Percentiles rank a stretch among this genome's conserved stretches.
Evolutionary conservation across 768 basidiomycete genomes (phyloP).

Genomic region (Fistulinella prunicolor): DNA sequence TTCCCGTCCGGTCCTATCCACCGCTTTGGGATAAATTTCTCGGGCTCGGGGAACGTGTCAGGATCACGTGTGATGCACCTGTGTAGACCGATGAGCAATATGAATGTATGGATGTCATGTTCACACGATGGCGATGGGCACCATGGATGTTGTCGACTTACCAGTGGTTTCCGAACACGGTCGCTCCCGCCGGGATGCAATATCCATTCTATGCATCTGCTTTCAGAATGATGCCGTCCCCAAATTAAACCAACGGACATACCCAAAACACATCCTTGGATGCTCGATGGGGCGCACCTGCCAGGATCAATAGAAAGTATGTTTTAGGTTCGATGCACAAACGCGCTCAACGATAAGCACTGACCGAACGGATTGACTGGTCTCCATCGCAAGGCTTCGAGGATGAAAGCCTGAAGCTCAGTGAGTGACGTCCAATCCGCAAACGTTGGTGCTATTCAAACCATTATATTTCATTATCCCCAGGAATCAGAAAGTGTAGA

Average conservation of each 20-base stretch:
- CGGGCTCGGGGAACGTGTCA: constrained; percentile 33
- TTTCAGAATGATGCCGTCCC: not conserved
- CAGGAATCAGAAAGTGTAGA: not conserved
- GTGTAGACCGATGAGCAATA: too few species aligned
- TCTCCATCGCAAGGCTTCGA: constrained; percentile 40
- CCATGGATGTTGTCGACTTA: not conserved
- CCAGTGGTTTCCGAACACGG: constrained; percentile 34
- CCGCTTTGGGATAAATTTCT: constrained; percentile 53
- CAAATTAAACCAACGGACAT: not conserved
- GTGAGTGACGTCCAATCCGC: constrained; percentile 32
- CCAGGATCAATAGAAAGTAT: too few species aligned
- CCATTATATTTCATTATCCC: not conserved
- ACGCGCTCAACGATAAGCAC: not conserved
- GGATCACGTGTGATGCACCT: constrained; percentile 28
- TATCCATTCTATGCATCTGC: constrained; percentile 29
- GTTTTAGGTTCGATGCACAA: not conserved
- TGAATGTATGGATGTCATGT: too few species aligned
- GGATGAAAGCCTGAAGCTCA: constrained; percentile 37
- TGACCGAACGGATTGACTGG: constrained; percentile 34
- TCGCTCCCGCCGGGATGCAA: constrained; percentile 34
- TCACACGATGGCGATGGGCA: too few species aligned
- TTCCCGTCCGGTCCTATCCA: constrained; percentile 47
- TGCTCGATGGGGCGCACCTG: constrained; percentile 25
- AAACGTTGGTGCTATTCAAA: constrained; percentile 36
- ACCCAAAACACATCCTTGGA: constrained; percentile 30